Evolutionary conservation across 345 rosid genomes (phyloP).

Genomic region (Populus davidiana): DNA sequence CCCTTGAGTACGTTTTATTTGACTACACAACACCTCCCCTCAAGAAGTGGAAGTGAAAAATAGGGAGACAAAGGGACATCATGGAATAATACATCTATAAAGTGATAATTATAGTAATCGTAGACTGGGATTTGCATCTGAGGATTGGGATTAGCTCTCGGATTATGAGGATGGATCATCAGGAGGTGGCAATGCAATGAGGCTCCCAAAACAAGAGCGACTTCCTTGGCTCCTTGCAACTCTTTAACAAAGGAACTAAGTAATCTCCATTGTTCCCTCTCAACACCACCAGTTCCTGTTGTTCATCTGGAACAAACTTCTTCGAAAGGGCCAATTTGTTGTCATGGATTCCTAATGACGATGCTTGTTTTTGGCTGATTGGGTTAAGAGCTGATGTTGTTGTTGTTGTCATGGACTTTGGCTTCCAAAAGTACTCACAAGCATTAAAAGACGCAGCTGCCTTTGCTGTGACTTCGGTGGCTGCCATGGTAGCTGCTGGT

Average conservation of each 20-base stretch:
- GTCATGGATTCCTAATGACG: constrained; percentile 1
- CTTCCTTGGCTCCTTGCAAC: constrained; percentile 75
- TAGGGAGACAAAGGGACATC: constrained; percentile 13
- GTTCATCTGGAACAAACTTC: constrained; percentile 20
- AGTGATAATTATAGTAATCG: background rate
- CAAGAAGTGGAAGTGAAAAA: constrained; percentile 29
- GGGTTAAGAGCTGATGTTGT: background rate
- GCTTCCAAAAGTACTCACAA: constrained; percentile 69
- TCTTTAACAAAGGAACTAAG: constrained; percentile 38
- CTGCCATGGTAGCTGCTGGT: constrained; percentile 15
- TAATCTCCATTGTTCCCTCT: constrained; percentile 32
- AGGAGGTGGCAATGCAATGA: constrained; percentile 79
- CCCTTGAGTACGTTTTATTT: constrained; percentile 32
- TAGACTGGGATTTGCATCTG: background rate
- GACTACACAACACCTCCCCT: constrained; percentile 34
- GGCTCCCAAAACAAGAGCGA: constrained; percentile 59
- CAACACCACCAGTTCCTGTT: constrained; percentile 20
- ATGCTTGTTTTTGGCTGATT: constrained; percentile 13
- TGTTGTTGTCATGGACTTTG: constrained; percentile 24
- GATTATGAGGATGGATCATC: constrained; percentile 8
- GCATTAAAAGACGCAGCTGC: constrained; percentile 45
- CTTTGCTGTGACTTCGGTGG: constrained; percentile 16
- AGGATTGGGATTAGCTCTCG: background rate
- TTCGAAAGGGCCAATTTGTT: constrained; percentile 19
- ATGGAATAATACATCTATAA: constrained; percentile 8